A percentile compares a stretch with the other conserved stretches of the same genome.
phyloP scores from a whole-genome alignment of 306 rosid species.

The Amphicarpaea edgeworthii region DNA sequence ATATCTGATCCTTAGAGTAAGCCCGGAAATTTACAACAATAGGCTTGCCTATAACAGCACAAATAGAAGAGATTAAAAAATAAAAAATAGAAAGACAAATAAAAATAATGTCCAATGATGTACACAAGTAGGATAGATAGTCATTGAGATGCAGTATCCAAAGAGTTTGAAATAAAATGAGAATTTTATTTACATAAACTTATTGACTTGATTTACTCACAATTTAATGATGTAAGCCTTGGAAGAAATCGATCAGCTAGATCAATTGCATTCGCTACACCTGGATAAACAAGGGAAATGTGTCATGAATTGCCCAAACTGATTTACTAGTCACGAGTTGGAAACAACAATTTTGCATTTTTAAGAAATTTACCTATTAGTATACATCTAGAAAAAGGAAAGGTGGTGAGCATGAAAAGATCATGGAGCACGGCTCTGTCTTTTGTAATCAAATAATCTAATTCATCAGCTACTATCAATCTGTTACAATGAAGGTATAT shows the following conservation, averaged over 20 bases:
- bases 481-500: constrained; percentile 50
- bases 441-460: constrained; percentile 89
- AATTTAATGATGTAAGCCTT: constrained; percentile 81
- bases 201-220: constrained; percentile 59
- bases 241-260: constrained; percentile 97
- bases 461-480: constrained; percentile 85
- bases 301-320: constrained; percentile 17
- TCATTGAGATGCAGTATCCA: constrained; percentile 19
- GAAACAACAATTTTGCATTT: not conserved
- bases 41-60: constrained; percentile 76
- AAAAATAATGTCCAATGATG: not conserved
- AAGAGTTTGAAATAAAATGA: constrained; percentile 1
- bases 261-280: constrained; percentile 94
- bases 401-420: constrained; percentile 91
- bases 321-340: not conserved
- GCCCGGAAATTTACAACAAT: constrained; percentile 76
- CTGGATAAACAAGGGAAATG: constrained; percentile 51
- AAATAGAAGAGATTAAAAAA: not conserved
- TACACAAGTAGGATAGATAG: constrained; percentile 8
- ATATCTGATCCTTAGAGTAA: constrained; percentile 82
- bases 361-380: constrained; percentile 66
- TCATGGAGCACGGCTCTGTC: constrained; percentile 90
- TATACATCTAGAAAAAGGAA: constrained; percentile 86
- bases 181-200: not conserved
- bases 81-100: not conserved